Evolutionary conservation across 306 rosid species (phyloP).

Genomic region (Boehmeria nivea): DNA sequence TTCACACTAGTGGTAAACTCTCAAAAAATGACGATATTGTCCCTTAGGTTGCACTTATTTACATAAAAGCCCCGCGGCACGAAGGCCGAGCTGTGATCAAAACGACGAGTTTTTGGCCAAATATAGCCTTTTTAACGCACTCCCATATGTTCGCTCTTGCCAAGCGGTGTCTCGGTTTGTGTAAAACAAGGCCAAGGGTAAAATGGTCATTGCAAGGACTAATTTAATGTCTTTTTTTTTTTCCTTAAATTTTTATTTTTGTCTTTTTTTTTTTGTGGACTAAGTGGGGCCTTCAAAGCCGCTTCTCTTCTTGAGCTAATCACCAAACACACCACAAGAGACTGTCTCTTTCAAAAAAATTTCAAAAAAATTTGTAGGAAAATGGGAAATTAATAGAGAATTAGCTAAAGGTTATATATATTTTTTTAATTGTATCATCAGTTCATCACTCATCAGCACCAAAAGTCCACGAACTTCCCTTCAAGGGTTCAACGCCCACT

Average conservation of each 20-base stretch:
- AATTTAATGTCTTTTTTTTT: too few relatives aligned
- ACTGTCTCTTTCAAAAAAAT: neutral
- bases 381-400: too few relatives aligned
- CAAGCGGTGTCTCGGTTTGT: neutral
- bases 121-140: neutral
- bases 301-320: neutral
- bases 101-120: neutral
- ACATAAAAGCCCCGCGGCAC: neutral
- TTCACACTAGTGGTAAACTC: too few relatives aligned
- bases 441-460: too few relatives aligned
- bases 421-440: too few relatives aligned
- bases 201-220: neutral
- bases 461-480: conserved; percentile 18
- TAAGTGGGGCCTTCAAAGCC: too few relatives aligned
- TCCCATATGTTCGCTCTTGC: neutral
- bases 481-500: conserved; percentile 16
- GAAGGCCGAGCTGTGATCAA: conserved; percentile 4
- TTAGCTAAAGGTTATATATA: too few relatives aligned
- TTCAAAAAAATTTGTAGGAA: neutral
- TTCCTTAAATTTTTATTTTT: too few relatives aligned
- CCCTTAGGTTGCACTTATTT: too few relatives aligned
- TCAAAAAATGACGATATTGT: too few relatives aligned
- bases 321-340: neutral
- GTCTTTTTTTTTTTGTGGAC: neutral
- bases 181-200: neutral